phyloP scores from a whole-genome alignment of 2,329 filamentous ascomycete species.

The Plectosphaerella cucumerina region DNA sequence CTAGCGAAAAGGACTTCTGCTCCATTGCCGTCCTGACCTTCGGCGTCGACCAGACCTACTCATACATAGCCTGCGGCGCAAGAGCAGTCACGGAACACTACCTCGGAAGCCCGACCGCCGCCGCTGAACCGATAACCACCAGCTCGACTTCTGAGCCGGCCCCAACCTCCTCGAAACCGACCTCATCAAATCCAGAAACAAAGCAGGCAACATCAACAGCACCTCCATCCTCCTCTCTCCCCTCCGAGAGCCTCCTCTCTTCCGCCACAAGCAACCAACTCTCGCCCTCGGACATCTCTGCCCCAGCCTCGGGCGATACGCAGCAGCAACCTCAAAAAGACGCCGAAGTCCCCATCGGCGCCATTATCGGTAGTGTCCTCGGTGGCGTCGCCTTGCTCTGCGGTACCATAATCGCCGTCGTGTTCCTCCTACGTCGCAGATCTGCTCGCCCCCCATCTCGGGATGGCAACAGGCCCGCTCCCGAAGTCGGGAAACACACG shows the following conservation, averaged over 20 bases:
- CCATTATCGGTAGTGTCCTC: conserved; percentile 40
- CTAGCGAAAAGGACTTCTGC: conserved; percentile 19
- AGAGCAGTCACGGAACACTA: conserved; percentile 15
- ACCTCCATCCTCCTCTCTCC: too few species aligned
- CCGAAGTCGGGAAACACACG: too few species aligned
- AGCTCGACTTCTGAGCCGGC: background rate
- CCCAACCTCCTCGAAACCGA: background rate
- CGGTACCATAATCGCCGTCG: conserved; percentile 31
- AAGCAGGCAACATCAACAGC: too few species aligned
- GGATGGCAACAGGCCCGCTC: too few species aligned
- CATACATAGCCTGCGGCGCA: conserved; percentile 28
- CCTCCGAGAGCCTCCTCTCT: too few species aligned
- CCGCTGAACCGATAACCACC: background rate
- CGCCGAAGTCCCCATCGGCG: conserved; percentile 26
- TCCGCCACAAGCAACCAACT: too few species aligned
- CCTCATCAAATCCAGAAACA: too few species aligned
- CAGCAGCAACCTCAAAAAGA: background rate
- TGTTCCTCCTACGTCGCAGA: conserved; percentile 33
- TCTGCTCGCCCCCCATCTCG: background rate
- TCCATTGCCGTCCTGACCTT: conserved; percentile 27
- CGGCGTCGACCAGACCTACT: conserved; percentile 25
- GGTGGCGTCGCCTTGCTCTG: conserved; percentile 36
- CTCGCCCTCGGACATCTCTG: too few species aligned
- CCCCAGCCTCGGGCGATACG: too few species aligned
- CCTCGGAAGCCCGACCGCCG: background rate